Base-by-base conservation (phyloP, 139 green algal genomes). In the Closterium sp. region DNA sequence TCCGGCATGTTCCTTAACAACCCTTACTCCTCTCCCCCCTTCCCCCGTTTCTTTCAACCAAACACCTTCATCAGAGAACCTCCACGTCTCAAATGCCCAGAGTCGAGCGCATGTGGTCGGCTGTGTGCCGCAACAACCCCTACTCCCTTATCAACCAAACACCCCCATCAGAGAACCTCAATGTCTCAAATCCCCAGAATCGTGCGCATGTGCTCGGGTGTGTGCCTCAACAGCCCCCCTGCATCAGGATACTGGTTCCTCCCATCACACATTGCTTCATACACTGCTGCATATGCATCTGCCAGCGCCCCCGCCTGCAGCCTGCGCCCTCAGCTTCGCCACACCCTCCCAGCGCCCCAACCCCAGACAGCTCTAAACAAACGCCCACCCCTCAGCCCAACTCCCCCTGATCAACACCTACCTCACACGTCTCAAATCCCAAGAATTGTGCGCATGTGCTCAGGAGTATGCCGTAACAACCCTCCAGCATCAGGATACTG, bases 381-480 rank as follows among this genome's bases (percentile, higher is more conserved):
- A 21, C 4, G 9, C 1, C 10, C 1, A 70, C 19, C 50, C 50
- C 88, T 31, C 50, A 70, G 5, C 17, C 50, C 0, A 70, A 70
- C 17, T 10, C 6, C 34, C 34, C 34, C 34, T 42, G 34, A 42
- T 42, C 34, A 42, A 42, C 34, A 3, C 34, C 34, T 42, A 42
- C 34, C 34, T 10, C 6, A 4, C 50, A 70, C 6, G 84, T 22
- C 84, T 93, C 85, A 94, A 21, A 94, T 92, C 0, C 92, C 92
- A 1, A 94, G 89, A 30, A 94, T 94, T 4, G 92, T 94, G 31
- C 90, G 42, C 73, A 94, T 93, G 42, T 94, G 92, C n/a, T 87
- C 87, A 4, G 92, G 90, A 0, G 86, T 92, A 17, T 94, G 92
- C 89, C 92, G 27, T 1, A 94, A n/a, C 89, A 91, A 31, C 28